Base-by-base conservation (phyloP, 2,329 filamentous ascomycete genomes). In the Colletotrichum lentis region DNA sequence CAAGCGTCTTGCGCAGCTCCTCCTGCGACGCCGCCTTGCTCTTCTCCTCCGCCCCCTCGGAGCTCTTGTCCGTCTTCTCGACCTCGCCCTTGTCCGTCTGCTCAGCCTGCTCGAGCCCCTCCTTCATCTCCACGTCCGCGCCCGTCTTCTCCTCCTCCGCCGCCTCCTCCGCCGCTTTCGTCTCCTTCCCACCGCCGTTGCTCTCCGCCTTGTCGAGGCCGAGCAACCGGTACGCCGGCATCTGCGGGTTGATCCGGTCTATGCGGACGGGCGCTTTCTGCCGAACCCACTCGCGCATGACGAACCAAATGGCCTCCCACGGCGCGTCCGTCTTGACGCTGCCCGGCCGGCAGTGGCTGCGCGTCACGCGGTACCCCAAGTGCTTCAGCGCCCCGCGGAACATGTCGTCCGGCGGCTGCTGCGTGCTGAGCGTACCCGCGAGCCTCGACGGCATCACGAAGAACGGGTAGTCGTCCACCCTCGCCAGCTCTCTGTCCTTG, bases 271-370 rank as follows among this genome's bases (percentile, higher is more conserved):
- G 94, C 0, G 87, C 85, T 74, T 90, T 91, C 76, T 97, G 93
- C 27, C 90, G 87, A 16, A 92, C 88, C 93, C 94, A 99, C 79
- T 97, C 94, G 31, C 92, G 86, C 88, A 98, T 96, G 35, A 98
- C 83, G 76, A 96, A 91, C 94, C 96, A 98, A 55, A 99, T 86
- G 0, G 93, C 89, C 5, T 84, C 84, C 94, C 94, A 99, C 0
- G 94, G 92, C 16, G 96, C 96, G 78, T 98, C 89, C 0, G 96
- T 98, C 81, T 96, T 97, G 79, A 98, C 89, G 74, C 92, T 96
- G 31, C 94, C 95, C 0, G 93, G 86, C 72, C 94, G 93, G 73
- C 93, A 93, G 78, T 99, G 96, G 73, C 92, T 97, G 74, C 95
- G 88, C 0, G 92, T 92, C 3, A 91, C 91, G 53, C 86, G 85